These are phyloP conservation scores for Sphaerulina vaccinii DNA, from an alignment of 2,329 filamentous ascomycete species.

Conservation along the genomic window DNA sequence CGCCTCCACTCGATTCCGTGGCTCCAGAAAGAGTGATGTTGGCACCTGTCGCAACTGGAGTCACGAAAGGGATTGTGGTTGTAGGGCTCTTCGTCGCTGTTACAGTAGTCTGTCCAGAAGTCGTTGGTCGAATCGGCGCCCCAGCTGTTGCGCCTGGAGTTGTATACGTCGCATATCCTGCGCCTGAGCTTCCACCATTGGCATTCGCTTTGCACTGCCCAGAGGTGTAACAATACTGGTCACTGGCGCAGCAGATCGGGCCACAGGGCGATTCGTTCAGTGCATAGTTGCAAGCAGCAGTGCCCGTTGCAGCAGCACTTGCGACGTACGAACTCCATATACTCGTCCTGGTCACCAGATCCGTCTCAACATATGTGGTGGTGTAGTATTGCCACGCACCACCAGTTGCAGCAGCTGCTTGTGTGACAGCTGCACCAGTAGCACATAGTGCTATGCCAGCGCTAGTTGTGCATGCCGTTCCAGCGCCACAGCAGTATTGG, in stretches of 20 bases:
- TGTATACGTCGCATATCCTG: conserved; percentile 54
- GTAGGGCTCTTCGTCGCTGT: conserved; percentile 48
- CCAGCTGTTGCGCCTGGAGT: conserved; percentile 54
- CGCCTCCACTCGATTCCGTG: conserved; percentile 29
- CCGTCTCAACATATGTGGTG: conserved; percentile 57
- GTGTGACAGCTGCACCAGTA: conserved; percentile 23
- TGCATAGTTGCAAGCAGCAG: conserved; percentile 46
- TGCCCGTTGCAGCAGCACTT: conserved; percentile 30
- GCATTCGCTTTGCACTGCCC: conserved; percentile 59
- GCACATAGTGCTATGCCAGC: conserved; percentile 50
- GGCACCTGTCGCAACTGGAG: conserved; percentile 55
- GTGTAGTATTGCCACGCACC: conserved; percentile 59
- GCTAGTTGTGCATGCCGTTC: conserved; percentile 52
- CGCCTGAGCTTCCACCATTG: conserved; percentile 45
- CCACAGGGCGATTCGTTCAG: conserved; percentile 62
- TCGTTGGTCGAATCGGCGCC: conserved; percentile 51
- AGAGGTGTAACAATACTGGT: conserved; percentile 63
- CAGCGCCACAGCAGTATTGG: conserved; percentile 51
- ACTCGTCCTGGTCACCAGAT: conserved; percentile 52
- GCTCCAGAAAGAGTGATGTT: conserved; percentile 43
- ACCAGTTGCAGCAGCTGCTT: conserved; percentile 29
- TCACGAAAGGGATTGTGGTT: conserved; percentile 50
- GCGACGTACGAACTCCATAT: conserved; percentile 52
- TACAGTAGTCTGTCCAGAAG: conserved; percentile 56
- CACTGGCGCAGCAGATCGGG: conserved; percentile 66